Evolutionary conservation across 2,329 filamentous ascomycete genomes (phyloP).

Genomic region (Elsinoe batatas): DNA sequence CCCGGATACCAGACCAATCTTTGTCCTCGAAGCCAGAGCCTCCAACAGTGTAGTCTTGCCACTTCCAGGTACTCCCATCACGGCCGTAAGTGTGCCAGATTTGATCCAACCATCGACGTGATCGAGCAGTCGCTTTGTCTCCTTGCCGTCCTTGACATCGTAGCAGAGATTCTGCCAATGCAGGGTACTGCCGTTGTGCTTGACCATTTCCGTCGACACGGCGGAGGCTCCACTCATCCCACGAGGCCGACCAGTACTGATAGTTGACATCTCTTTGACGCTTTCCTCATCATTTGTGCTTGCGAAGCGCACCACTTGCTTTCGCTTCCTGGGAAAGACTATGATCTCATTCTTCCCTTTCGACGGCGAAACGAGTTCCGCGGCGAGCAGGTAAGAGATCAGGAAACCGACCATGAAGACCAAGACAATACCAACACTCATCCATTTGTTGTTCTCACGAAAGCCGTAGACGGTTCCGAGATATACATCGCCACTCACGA

Average conservation of each 20-base stretch:
- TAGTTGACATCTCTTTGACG: background rate
- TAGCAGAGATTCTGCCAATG: background rate
- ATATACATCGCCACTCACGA: background rate
- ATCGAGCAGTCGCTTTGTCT: slow-evolving; percentile 30
- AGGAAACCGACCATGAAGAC: background rate
- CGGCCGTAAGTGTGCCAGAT: slow-evolving; percentile 59
- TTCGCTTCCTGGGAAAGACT: background rate
- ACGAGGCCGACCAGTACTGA: background rate
- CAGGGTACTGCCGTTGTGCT: background rate
- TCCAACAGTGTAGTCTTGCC: slow-evolving; percentile 80
- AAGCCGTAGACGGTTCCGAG: background rate
- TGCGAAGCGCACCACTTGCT: background rate
- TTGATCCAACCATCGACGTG: slow-evolving; percentile 21
- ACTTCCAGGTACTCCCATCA: slow-evolving; percentile 62
- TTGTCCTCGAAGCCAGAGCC: slow-evolving; percentile 46
- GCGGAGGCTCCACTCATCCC: background rate
- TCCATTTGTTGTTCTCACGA: background rate
- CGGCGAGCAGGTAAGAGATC: background rate
- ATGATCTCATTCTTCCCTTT: background rate
- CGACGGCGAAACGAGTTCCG: background rate
- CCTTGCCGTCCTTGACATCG: background rate
- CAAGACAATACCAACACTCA: background rate
- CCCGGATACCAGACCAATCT: background rate
- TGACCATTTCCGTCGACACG: background rate
- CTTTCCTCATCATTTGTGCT: background rate